Conservation (phyloP, 176 grass and related monocot genomes). For the Oryza meyeriana region DNA sequence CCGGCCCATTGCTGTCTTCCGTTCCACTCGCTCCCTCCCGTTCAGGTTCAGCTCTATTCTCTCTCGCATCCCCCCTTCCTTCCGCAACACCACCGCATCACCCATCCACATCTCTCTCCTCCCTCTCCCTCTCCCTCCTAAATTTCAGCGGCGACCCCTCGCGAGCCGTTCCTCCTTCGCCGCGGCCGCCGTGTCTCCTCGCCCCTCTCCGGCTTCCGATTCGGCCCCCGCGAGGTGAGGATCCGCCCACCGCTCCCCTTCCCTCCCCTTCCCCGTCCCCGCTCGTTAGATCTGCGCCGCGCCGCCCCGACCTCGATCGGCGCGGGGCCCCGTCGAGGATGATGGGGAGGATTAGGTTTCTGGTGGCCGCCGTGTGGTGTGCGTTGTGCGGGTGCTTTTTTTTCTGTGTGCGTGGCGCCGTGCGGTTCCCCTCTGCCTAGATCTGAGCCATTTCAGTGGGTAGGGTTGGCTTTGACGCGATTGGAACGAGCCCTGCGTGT, state of each 20-base stretch:
- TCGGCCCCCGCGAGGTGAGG: constrained; percentile 13
- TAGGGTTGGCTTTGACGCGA: not conserved
- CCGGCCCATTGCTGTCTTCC: too few species aligned
- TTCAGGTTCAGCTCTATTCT: not conserved
- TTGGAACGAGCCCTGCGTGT: not conserved
- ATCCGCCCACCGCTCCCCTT: not conserved
- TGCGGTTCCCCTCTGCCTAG: not conserved
- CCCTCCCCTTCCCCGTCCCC: not conserved
- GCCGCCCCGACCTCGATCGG: not conserved
- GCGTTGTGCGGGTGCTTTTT: not conserved
- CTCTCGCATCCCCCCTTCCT: not conserved
- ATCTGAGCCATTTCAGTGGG: not conserved
- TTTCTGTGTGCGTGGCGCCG: not conserved
- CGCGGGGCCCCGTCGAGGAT: not conserved
- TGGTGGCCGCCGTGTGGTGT: not conserved
- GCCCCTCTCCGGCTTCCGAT: not conserved
- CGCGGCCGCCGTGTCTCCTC: not conserved
- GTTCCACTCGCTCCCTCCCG: too few species aligned
- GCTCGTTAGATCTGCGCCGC: constrained; percentile 11
- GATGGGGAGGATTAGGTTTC: not conserved
- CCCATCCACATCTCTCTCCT: too few species aligned
- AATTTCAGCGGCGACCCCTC: constrained; percentile 9
- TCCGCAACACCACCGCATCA: not conserved
- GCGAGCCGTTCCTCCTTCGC: not conserved
- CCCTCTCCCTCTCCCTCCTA: not conserved